Evolutionary conservation across 169 alveolate genomes (phyloP).

Genomic region (Eimeria sp.): DNA sequence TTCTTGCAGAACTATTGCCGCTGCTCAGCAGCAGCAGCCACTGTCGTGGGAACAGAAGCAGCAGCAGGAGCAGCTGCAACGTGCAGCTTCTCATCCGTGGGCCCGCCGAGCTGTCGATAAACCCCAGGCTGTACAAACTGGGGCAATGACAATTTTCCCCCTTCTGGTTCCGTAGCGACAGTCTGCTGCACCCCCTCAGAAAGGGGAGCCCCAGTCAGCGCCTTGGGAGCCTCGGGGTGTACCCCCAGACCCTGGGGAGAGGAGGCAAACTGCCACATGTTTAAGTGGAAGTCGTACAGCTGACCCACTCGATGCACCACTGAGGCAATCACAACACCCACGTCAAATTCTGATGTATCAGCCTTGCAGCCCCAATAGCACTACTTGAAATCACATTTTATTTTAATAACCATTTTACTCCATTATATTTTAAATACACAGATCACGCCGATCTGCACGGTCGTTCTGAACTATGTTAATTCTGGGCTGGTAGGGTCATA

Average conservation of each 20-base stretch:
- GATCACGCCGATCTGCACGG: no score
- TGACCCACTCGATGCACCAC: constrained; percentile 81
- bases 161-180: background rate
- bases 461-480: no score
- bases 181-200: constrained; percentile 28
- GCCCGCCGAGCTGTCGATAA: constrained; percentile 26
- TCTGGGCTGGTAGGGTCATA: no score
- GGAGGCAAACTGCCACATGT: constrained; percentile 70
- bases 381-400: no score
- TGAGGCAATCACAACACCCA: constrained; percentile 6
- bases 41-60: background rate
- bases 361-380: no score
- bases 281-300: constrained; percentile 80
- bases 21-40: background rate
- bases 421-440: no score
- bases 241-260: constrained; percentile 35
- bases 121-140: constrained; percentile 57
- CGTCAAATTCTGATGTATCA: no score
- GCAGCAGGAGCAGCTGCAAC: constrained; percentile 15
- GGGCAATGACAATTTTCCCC: background rate
- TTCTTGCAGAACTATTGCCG: background rate
- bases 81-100: constrained; percentile 26
- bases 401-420: no score
- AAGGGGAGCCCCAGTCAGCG: constrained; percentile 5
- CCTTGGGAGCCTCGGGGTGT: constrained; percentile 40